phyloP scores from a whole-genome alignment of 2,329 filamentous ascomycete genomes.

The Fusarium newnesense region DNA sequence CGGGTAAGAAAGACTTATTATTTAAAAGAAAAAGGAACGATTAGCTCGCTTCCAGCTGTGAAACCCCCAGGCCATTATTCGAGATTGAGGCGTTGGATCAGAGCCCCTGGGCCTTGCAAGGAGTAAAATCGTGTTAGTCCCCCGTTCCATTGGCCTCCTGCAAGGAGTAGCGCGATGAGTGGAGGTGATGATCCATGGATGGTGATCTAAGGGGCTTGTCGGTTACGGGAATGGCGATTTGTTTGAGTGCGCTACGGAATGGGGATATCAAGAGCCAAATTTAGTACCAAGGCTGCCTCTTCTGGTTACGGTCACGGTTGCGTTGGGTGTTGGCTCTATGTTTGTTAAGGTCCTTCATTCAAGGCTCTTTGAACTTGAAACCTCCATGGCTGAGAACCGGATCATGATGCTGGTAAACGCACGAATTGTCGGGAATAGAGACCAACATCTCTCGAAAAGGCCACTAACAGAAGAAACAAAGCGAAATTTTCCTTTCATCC shows the following conservation, averaged over 20 bases:
- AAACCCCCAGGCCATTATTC: conserved; percentile 14
- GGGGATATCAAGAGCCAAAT: neutral
- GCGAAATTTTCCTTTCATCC: conserved; percentile 3
- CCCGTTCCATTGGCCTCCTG: conserved; percentile 17
- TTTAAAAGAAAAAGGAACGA: neutral
- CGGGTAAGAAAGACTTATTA: conserved; percentile 20
- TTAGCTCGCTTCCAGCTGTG: conserved; percentile 9
- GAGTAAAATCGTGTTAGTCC: conserved; percentile 6
- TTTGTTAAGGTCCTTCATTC: neutral
- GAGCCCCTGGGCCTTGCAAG: conserved; percentile 20
- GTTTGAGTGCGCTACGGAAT: neutral
- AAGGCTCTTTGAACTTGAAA: conserved; percentile 12
- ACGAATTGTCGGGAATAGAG: conserved; percentile 6
- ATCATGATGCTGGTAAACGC: neutral
- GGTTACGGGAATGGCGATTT: conserved; percentile 19
- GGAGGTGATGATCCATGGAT: conserved; percentile 4
- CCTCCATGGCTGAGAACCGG: neutral
- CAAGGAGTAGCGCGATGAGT: neutral
- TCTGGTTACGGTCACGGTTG: neutral
- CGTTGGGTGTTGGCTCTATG: neutral
- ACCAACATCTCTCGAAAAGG: neutral
- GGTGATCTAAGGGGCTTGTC: conserved; percentile 22
- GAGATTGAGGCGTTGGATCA: conserved; percentile 6
- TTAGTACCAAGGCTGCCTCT: neutral
- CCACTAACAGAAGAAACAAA: neutral